Evolutionary conservation across 306 rosid genomes (phyloP).

Genomic region (Sphenostylis stenocarpa): DNA sequence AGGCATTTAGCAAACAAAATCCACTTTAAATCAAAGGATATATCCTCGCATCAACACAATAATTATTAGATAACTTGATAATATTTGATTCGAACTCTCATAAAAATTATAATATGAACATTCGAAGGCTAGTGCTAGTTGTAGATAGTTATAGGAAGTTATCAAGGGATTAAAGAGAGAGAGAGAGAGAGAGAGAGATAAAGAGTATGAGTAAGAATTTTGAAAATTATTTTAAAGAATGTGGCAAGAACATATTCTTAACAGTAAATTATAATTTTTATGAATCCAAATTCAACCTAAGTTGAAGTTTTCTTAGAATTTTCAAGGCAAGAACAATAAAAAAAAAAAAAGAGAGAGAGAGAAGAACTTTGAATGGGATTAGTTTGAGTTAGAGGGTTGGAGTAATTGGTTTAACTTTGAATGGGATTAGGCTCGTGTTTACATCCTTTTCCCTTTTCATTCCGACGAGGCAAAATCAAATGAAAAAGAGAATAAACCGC

Average conservation of each 20-base stretch:
- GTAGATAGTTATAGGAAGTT: too few relatives aligned
- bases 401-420: not conserved
- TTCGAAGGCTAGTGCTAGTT: too few relatives aligned
- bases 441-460: slow-evolving; percentile 18
- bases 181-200: too few relatives aligned
- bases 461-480: not conserved
- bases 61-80: too few relatives aligned
- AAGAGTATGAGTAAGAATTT: too few relatives aligned
- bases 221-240: not conserved
- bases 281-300: not conserved
- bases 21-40: too few relatives aligned
- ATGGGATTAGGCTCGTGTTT: not conserved
- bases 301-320: not conserved
- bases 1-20: too few relatives aligned
- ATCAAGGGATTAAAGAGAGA: too few relatives aligned
- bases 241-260: not conserved
- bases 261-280: not conserved
- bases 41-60: too few relatives aligned
- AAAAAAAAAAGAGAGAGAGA: too few relatives aligned
- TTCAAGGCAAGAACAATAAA: not conserved
- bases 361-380: not conserved
- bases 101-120: too few relatives aligned
- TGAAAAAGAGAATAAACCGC: slow-evolving; percentile 2
- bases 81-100: too few relatives aligned
- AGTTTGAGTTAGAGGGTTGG: slow-evolving; percentile 7